Base-by-base conservation (phyloP, 106 monocot genomes). In the Dendrobium huoshanense region DNA sequence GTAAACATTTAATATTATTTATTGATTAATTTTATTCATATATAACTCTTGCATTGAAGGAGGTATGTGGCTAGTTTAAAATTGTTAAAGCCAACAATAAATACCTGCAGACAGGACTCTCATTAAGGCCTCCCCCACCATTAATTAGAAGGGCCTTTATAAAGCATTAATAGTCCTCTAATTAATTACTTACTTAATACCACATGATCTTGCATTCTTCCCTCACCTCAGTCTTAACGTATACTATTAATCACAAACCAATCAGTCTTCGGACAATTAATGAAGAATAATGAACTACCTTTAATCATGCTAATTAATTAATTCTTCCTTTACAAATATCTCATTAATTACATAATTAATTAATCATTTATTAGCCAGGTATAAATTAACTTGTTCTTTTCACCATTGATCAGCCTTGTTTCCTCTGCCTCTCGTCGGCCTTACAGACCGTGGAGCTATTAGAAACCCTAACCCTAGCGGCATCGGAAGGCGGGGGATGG, bases 121-220 rank as follows among this genome's bases (percentile, higher is more conserved):
- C 33, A 67, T 67, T 25, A 72, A 72, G 24, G 16, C 19, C 40
- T 74, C 42, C 19, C 15, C 41, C 42, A n/a, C 74, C 42, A 74
- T 74, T 74, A 74, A 74, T 42, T 74, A 4, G 8, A 43, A 18
- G 29, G 19, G 42, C 42, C 42, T 74, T 74, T 74, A 72, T 31
- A 72, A 16, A 72, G 37, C 72, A 72, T 72, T 72, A 27, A 72
- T 8, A 40, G 72, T 16, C 18, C 16, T 18, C 40, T n/a, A 41
- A 74, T 74, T 74, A 74, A 74, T 74, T 42, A n/a, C 74, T 20
- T 74, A n/a, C 41, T 74, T 20, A 42, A 74, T 74, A 27, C n/a
- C 42, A 16, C 18, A 31, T 72, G 33, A 72, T 29, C 72, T 31
- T 72, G 15, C 29, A 74, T 74, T 70, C 70, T 33, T 31, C 15